Conservation (phyloP, 1,284 basidiomycete genomes). For the Phlebopus sp. region DNA sequence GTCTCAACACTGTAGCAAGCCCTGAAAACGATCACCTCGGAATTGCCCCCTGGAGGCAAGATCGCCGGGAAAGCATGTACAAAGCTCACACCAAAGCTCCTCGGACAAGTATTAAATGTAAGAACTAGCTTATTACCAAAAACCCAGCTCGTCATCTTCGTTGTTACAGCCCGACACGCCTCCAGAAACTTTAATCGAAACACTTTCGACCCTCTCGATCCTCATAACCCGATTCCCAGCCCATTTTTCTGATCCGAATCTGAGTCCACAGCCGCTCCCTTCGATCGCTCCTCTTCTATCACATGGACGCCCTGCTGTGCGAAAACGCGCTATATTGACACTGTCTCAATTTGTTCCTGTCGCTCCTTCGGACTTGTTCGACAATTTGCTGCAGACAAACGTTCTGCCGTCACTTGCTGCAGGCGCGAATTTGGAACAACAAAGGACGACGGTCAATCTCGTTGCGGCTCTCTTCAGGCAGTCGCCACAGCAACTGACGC, state of each 20-base stretch:
- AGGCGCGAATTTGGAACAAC: conserved; percentile 56
- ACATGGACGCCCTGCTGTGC: conserved; percentile 77
- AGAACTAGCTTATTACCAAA: conserved; percentile 21
- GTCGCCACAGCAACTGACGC: conserved; percentile 63
- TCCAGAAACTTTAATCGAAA: conserved; percentile 85
- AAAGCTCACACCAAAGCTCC: conserved; percentile 83
- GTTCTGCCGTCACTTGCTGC: conserved; percentile 62
- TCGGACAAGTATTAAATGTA: conserved; percentile 76
- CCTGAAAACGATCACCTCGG: conserved; percentile 91
- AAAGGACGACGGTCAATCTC: conserved; percentile 77
- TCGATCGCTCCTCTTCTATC: conserved; percentile 76
- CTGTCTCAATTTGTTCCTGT: conserved; percentile 79
- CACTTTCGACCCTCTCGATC: conserved; percentile 88
- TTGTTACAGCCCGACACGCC: conserved; percentile 59
- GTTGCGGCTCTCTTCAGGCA: conserved; percentile 76
- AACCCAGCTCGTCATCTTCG: conserved; percentile 13
- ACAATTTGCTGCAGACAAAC: conserved; percentile 50
- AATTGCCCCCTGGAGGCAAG: conserved; percentile 78
- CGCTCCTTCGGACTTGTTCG: conserved; percentile 55
- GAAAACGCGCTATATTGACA: conserved; percentile 87
- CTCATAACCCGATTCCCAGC: conserved; percentile 84
- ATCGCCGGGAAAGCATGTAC: conserved; percentile 79
- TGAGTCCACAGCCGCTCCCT: conserved; percentile 59
- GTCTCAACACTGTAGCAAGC: conserved; percentile 46
- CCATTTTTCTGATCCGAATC: conserved; percentile 56